Conservation (phyloP, 1,284 basidiomycete species). For the Rhodotorula sp. region DNA sequence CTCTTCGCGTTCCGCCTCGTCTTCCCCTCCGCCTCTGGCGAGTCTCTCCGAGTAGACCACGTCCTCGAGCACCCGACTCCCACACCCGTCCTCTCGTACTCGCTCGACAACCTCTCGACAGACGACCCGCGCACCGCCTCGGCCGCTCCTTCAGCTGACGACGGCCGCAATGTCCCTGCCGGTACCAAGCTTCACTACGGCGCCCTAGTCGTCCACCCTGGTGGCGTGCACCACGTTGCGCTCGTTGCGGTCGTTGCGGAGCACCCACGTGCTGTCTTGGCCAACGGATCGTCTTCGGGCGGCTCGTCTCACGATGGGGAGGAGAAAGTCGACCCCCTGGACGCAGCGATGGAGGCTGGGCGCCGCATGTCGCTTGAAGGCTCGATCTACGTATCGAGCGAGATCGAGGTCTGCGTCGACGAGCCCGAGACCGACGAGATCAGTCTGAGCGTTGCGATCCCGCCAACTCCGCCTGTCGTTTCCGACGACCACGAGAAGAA, state of each 20-base stretch:
- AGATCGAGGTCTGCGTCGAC: constrained; percentile 27
- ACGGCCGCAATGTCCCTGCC: not conserved
- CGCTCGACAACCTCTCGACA: constrained; percentile 6
- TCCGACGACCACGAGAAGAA: constrained; percentile 1
- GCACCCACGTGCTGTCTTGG: not conserved
- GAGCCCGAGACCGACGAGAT: constrained; percentile 12
- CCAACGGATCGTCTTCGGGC: not conserved
- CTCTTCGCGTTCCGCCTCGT: constrained; percentile 30
- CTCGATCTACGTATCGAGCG: constrained; percentile 25
- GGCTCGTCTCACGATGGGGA: not conserved
- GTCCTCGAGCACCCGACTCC: constrained; percentile 29
- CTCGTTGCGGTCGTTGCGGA: constrained; percentile 9
- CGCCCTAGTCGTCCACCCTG: constrained; percentile 12
- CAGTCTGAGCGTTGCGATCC: not conserved
- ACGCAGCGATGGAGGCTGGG: constrained; percentile 6
- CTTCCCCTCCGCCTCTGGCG: not conserved
- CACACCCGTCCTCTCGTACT: constrained; percentile 12
- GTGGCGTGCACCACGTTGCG: constrained; percentile 24
- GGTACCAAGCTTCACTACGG: not conserved
- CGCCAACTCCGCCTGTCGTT: not conserved
- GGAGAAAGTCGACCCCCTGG: not conserved
- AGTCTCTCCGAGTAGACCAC: constrained; percentile 13
- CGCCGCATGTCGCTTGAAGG: constrained; percentile 34
- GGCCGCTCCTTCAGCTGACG: not conserved
- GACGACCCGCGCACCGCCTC: not conserved